These are phyloP conservation scores for Trichophyton verrucosum DNA, from an alignment of 2,329 filamentous ascomycete genomes.

Conservation along the genomic window DNA sequence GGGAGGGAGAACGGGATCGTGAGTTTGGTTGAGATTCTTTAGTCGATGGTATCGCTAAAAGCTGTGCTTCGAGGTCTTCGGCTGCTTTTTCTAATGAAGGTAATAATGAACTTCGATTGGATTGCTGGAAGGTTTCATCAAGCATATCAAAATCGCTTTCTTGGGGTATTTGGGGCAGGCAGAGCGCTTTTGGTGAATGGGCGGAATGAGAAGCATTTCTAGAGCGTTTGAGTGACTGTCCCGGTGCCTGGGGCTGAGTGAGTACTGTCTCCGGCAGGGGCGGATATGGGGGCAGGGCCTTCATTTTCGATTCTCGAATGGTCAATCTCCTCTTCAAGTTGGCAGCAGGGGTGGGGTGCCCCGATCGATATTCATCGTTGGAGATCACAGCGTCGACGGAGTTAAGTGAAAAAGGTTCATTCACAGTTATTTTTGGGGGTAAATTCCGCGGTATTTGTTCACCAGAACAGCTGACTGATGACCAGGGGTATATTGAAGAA, in stretches of 20 bases:
- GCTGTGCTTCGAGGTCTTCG: constrained; percentile 26
- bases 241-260: neutral
- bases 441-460: constrained; percentile 1
- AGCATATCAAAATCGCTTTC: constrained; percentile 18
- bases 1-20: neutral
- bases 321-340: constrained; percentile 17
- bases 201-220: neutral
- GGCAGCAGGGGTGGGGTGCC: neutral
- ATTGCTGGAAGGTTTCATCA: constrained; percentile 18
- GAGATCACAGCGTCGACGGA: constrained; percentile 21
- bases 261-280: constrained; percentile 6
- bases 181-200: constrained; percentile 4
- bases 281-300: constrained; percentile 28
- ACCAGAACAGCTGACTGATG: neutral
- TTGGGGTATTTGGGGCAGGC: constrained; percentile 14
- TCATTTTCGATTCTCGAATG: constrained; percentile 24
- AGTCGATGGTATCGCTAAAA: constrained; percentile 17
- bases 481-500: neutral
- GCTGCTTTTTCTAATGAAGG: constrained; percentile 21
- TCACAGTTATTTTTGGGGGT: constrained; percentile 6
- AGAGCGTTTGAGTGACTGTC: constrained; percentile 5
- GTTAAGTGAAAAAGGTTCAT: constrained; percentile 13
- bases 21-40: neutral
- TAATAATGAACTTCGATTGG: neutral
- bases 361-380: constrained; percentile 17